phyloP scores from a whole-genome alignment of 768 basidiomycete species.

The Naganishia kalamii region DNA sequence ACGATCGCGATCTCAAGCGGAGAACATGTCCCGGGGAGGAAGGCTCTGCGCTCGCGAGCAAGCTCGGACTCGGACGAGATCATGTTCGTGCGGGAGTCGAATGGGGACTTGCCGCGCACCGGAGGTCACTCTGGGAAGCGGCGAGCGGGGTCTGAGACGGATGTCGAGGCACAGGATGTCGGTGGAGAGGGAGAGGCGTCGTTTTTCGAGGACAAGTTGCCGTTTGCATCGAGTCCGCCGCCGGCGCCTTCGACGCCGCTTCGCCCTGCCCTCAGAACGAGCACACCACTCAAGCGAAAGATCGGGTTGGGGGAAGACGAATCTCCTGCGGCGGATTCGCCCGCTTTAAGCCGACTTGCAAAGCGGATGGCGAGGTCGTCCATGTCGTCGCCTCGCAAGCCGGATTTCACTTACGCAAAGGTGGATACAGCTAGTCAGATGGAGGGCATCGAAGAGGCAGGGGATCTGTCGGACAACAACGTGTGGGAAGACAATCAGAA shows the following conservation, averaged over 20 bases:
- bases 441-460: background rate
- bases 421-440: too few species aligned
- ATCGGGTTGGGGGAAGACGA: background rate
- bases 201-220: slow-evolving; percentile 4
- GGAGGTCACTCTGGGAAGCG: slow-evolving; percentile 13
- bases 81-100: slow-evolving; percentile 11
- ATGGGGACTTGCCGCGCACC: background rate
- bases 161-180: background rate
- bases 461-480: background rate
- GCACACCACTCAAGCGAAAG: slow-evolving; percentile 4
- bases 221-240: slow-evolving; percentile 6
- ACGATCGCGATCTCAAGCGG: slow-evolving; percentile 9
- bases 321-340: background rate
- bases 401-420: background rate
- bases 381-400: background rate
- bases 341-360: slow-evolving; percentile 8
- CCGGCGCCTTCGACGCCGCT: background rate
- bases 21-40: background rate
- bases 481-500: background rate
- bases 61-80: slow-evolving; percentile 5
- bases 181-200: background rate
- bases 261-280: background rate
- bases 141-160: slow-evolving; percentile 4
- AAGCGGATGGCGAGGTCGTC: slow-evolving; percentile 14
- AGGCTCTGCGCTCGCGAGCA: background rate